Evolutionary conservation across 1,139 yeast genomes (phyloP).

Genomic region (Citeromyces hawaiiensis): DNA sequence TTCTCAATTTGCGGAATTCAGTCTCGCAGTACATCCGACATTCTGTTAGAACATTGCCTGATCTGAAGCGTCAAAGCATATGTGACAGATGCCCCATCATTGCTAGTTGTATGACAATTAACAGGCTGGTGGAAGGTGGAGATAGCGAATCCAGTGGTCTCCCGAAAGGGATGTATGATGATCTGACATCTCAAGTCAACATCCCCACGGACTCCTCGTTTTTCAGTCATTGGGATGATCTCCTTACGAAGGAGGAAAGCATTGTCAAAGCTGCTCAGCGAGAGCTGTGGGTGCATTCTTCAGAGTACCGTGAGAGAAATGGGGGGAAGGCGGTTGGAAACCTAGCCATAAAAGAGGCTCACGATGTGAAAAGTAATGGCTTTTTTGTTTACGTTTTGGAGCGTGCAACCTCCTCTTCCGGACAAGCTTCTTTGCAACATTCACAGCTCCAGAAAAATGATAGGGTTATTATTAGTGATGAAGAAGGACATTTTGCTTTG

Average conservation of each 20-base stretch:
- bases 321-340: slow-evolving; percentile 49
- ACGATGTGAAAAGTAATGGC: slow-evolving; percentile 17
- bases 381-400: slow-evolving; percentile 34
- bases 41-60: slow-evolving; percentile 42
- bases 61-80: slow-evolving; percentile 33
- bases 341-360: slow-evolving; percentile 21
- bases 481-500: slow-evolving; percentile 62
- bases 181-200: slow-evolving; percentile 36
- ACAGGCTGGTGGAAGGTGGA: slow-evolving; percentile 48
- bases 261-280: slow-evolving; percentile 36
- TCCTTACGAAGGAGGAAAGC: slow-evolving; percentile 67
- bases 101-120: slow-evolving; percentile 56
- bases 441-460: slow-evolving; percentile 40
- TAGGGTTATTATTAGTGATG: slow-evolving; percentile 65
- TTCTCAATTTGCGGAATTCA: slow-evolving; percentile 57
- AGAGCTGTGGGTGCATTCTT: slow-evolving; percentile 58
- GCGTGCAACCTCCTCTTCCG: slow-evolving; percentile 14
- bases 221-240: slow-evolving; percentile 57
- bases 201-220: slow-evolving; percentile 29
- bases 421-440: slow-evolving; percentile 15
- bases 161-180: slow-evolving; percentile 27
- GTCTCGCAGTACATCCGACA: slow-evolving; percentile 47
- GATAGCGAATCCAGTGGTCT: slow-evolving; percentile 31
- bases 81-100: slow-evolving; percentile 62
- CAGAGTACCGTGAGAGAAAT: slow-evolving; percentile 43